These are phyloP conservation scores for Ampelocalamus luodianensis DNA, from an alignment of 176 grass and related monocot genomes.

Conservation along the genomic window DNA sequence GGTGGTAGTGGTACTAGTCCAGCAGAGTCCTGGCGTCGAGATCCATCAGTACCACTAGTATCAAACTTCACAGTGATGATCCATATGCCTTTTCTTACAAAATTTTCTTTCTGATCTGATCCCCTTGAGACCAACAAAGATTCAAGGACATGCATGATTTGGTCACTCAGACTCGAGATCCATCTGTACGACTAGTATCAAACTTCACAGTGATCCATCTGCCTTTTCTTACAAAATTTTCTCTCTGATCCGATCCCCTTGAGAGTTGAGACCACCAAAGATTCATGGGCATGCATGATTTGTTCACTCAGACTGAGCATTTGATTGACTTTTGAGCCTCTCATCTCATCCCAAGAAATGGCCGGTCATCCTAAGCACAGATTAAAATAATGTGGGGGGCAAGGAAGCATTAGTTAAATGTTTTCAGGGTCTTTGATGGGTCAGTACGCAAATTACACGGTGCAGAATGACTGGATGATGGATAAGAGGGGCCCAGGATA, in stretches of 20 bases:
- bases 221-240: neutral
- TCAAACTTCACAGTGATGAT: neutral
- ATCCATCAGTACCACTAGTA: neutral
- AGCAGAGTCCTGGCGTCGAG: no score
- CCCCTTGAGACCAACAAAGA: slow-evolving; percentile 19
- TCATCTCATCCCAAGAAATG: slow-evolving; percentile 10
- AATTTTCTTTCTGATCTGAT: neutral
- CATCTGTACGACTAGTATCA: neutral
- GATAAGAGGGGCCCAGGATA: neutral
- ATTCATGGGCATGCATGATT: slow-evolving; percentile 29
- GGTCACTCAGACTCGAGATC: neutral
- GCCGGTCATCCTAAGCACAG: neutral
- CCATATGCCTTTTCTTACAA: neutral
- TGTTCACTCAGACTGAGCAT: neutral
- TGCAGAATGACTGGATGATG: neutral
- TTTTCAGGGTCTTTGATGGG: neutral
- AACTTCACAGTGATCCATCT: neutral
- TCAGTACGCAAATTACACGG: neutral
- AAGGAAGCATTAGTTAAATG: neutral
- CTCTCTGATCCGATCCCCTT: neutral
- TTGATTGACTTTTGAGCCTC: neutral
- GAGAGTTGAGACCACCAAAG: slow-evolving; percentile 17
- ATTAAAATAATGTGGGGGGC: neutral
- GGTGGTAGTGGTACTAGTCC: neutral
- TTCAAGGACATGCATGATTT: slow-evolving; percentile 26